Evolutionary conservation across 2,329 filamentous ascomycete species (phyloP), one percentile per base, ranked within the genome.

Genomic region (Microdochium paspali): DNA sequence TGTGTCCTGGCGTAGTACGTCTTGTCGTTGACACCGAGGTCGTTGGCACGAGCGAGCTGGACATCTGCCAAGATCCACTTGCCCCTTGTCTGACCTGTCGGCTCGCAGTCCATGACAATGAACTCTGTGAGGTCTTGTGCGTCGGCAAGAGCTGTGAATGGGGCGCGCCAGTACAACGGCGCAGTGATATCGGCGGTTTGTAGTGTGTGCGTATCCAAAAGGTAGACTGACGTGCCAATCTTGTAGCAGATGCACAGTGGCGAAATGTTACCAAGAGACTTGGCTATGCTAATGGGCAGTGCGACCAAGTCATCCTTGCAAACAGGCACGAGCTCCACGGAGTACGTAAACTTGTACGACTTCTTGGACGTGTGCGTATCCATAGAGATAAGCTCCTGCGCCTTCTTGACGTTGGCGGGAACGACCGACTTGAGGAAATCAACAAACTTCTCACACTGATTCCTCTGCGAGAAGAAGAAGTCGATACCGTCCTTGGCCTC

Each of bases 281-380:
- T 93, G 13, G 93, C 93, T 50, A 97, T 73, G 56, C 89, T 90
- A 53, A 95, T 82, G 1, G 93, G 93, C 30, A 98, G 72, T 1
- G 88, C 90, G n/a, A 98, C 88, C 24, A 98, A 73, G 62, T 98
- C 93, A 58, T 98, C 93, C 67, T 96, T 95, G 74, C 93, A 97
- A 45, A 98, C 90, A 1, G 93, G 93, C 24, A 97, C 84, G 44
- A 98, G 68, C 62, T 96, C 88, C 47, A 85, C 82, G 0, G 90
- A 94, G 67, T 82, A 97, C 43, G 87, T 85, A 69, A 96, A 96
- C 66, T 98, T 98, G 78, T 91, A 97, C 28, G 85, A 90, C 67
- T 88, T 93, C 50, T 84, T 86, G 15, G 85, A 87, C 1, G 90
- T 96, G 68, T 98, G 93, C 12, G 85, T 80, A 66, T 98, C 91